phyloP scores from a whole-genome alignment of 148 eudicot genomes.

The Vaccinium corymbosum region DNA sequence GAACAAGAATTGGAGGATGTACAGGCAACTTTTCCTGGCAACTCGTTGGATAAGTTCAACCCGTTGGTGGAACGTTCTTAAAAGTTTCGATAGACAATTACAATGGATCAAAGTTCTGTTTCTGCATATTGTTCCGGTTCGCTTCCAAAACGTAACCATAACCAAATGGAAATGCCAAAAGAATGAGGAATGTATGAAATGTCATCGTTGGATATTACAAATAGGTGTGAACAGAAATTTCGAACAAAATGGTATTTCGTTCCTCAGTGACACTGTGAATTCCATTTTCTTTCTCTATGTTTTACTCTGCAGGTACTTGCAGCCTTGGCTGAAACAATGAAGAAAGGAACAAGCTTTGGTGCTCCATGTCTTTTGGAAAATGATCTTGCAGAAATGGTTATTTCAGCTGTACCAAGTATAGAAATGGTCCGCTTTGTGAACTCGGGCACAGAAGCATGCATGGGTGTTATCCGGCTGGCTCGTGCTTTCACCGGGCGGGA shows the following conservation, averaged over 20 bases:
- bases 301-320: constrained; percentile 65
- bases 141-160: neutral
- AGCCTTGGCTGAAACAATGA: constrained; percentile 93
- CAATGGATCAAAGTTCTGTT: neutral
- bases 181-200: neutral
- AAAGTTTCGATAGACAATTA: neutral
- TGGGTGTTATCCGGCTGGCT: constrained; percentile 91
- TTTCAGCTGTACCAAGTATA: constrained; percentile 92
- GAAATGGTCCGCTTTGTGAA: constrained; percentile 98
- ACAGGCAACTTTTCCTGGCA: neutral
- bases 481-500: constrained; percentile 82
- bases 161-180: neutral
- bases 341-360: constrained; percentile 97
- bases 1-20: neutral
- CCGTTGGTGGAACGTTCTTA: neutral
- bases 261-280: neutral
- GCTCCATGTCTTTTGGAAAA: constrained; percentile 98
- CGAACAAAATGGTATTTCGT: neutral
- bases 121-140: neutral
- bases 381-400: constrained; percentile 82
- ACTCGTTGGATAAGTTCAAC: neutral
- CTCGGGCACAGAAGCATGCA: constrained; percentile 98
- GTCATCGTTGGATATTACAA: neutral
- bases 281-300: neutral
- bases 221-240: neutral